Evolutionary conservation across 2,329 filamentous ascomycete genomes (phyloP), one percentile per base, ranked within the genome.

Genomic region (Calonectria ilicicola): DNA sequence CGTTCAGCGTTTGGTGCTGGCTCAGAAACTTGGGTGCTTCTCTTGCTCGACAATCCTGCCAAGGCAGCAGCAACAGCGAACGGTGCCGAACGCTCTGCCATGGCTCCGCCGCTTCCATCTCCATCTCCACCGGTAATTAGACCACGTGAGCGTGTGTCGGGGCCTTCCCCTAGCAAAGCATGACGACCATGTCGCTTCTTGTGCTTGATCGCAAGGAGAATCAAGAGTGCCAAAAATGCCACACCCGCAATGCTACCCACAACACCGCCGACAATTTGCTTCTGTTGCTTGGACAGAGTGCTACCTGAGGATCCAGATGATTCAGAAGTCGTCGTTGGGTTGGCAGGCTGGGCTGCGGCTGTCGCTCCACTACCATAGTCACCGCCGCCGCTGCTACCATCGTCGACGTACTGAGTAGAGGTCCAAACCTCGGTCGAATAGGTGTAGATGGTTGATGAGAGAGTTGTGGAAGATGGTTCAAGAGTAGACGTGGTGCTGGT

Each of bases 161-260:
- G 83, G 19, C 80, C 82, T 32, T 87, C 86, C 42, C 84, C 85
- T 2, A 88, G 82, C 38, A 89, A 82, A n/a, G 84, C 78, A 75
- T 85, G 82, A 53, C 83, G 85, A 8, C 84, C 82, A 69, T 85
- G 85, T 69, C 85, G 86, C 79, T 88, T 91, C 85, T 87, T 91
- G 84, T 89, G 90, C 75, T 86, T 86, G 51, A 92, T 78, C n/a
- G 88, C 77, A 71, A 89, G 83, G 69, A 92, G 81, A 7, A 90
- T 80, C 23, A 92, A 80, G 5, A 92, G 80, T 5, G 90, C 81
- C 62, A 93, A 80, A 56, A 92, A 83, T 15, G 90, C 90, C 2
- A 90, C 81, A 21, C 91, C 91, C 19, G 91, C 91, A 38, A 93
- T 80, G 47, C 89, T 86, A 26, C 90, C 90, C 21, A 91, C 84